Conservation (phyloP, 176 grass and related monocot species). For the Triticum aestivum region DNA sequence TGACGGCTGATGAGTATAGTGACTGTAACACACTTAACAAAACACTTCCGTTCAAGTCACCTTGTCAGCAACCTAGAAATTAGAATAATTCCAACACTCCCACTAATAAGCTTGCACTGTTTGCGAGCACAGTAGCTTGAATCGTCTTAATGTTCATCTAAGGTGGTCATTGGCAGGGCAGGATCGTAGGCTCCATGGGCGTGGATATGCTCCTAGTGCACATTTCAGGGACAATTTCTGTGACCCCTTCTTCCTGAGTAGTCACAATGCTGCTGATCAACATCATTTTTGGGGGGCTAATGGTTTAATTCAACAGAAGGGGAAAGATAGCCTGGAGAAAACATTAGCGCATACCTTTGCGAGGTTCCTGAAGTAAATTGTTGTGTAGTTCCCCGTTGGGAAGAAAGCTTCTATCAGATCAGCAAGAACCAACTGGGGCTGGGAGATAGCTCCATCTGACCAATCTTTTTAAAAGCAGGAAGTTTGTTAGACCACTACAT, state of each 20-base stretch:
- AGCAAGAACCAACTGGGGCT: constrained; percentile 89
- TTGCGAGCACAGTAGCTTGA: constrained; percentile 9
- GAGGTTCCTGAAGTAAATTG: constrained; percentile 87
- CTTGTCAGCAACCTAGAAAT: constrained; percentile 37
- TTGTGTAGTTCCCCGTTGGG: constrained; percentile 75
- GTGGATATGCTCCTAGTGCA: constrained; percentile 57
- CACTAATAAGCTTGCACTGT: background rate
- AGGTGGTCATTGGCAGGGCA: constrained; percentile 68
- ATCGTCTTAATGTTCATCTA: constrained; percentile 28
- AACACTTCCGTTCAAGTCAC: background rate
- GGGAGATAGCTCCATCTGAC: constrained; percentile 89
- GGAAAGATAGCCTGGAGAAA: constrained; percentile 2
- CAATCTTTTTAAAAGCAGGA: constrained; percentile 66
- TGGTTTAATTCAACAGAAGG: background rate
- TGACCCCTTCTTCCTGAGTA: constrained; percentile 77
- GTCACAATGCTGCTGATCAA: constrained; percentile 16
- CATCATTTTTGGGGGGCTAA: background rate
- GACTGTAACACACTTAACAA: constrained; percentile 6
- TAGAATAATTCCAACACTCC: constrained; percentile 17
- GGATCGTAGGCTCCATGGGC: constrained; percentile 80
- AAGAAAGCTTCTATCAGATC: constrained; percentile 89
- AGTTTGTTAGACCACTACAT: constrained; percentile 16
- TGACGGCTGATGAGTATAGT: background rate
- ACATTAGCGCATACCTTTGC: constrained; percentile 51
- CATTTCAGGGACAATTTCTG: constrained; percentile 53